Evolutionary conservation across 148 eudicot genomes (phyloP), one percentile per base, ranked within the genome.

Genomic region (Fagopyrum homotropicum): DNA sequence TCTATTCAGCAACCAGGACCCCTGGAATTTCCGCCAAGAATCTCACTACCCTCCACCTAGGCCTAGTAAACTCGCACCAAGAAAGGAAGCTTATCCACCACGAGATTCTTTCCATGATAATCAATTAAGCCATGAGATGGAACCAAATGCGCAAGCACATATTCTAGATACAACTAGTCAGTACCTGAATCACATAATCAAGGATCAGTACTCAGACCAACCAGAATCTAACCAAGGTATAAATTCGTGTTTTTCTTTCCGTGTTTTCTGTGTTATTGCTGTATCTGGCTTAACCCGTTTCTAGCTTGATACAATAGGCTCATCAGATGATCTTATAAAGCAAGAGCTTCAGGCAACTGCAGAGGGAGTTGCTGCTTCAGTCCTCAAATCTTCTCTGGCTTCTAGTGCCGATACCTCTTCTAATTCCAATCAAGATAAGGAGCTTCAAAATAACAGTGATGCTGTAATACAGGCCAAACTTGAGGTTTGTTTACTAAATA

Each of bases 281-380:
- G 54, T 17, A 35, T 55, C 1, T n/a, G 45, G 15, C 0, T 49
- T 68, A 8, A 26, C 59, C 45, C 4, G 75, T 64, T 47, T 69
- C 66, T 46, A 17, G 77, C 70, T 72, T 26, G 44, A 57, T 79
- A 12, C 74, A 73, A 61, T 77, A 88, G 96, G 89, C 71, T 91
- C 92, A 61, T 87, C 89, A 49, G 98, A 94, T 77, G 98, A 94
- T 45, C 82, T 75, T 63, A 84, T 86, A 77, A 91, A 86, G 84
- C 93, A 88, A 82, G 97, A 94, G 79, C 96, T 91, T 74, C 96
- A 92, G 81, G 96, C 90, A 44, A 96, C 94, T 55, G 98, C 97
- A 15, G 98, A 91, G 83, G 98, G 93, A 72, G 96, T 94, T 77
- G 98, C 98, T 72, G 93, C 98, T 73, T 94, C 97, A 78, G 93